Percentiles rank a stretch among this genome's conserved stretches.
Evolutionary conservation across 2,329 filamentous ascomycete species (phyloP).

Genomic region (Lasiodiplodia theobromae): DNA sequence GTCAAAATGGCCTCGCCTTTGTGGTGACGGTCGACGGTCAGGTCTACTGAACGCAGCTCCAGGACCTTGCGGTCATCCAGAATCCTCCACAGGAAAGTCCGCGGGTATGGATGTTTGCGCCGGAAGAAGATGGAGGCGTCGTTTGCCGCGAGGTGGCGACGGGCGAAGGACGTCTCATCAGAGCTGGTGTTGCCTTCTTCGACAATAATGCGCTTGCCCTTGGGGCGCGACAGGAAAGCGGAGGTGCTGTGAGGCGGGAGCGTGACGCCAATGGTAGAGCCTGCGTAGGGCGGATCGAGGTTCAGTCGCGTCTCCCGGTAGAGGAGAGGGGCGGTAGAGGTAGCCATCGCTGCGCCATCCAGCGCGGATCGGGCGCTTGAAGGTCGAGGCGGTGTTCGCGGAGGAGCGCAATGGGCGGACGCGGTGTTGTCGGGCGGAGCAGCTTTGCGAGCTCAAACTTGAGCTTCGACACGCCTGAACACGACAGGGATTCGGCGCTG

Average conservation of each 20-base stretch:
- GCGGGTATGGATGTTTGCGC: slow-evolving; percentile 75
- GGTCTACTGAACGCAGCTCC: slow-evolving; percentile 82
- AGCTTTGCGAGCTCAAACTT: slow-evolving; percentile 24
- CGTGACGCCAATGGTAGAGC: slow-evolving; percentile 72
- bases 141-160: slow-evolving; percentile 72
- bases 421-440: slow-evolving; percentile 27
- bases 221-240: slow-evolving; percentile 42
- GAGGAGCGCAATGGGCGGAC: slow-evolving; percentile 17
- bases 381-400: slow-evolving; percentile 4
- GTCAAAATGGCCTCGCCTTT: slow-evolving; percentile 73
- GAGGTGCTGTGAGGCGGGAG: slow-evolving; percentile 44
- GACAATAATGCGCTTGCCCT: slow-evolving; percentile 44
- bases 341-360: slow-evolving; percentile 74
- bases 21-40: slow-evolving; percentile 68
- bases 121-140: slow-evolving; percentile 87
- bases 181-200: slow-evolving; percentile 53
- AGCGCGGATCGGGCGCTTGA: slow-evolving; percentile 27
- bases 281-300: slow-evolving; percentile 75
- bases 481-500: slow-evolving; percentile 22
- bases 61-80: slow-evolving; percentile 80
- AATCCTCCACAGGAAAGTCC: slow-evolving; percentile 90
- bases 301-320: slow-evolving; percentile 90
- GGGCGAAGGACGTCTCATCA: slow-evolving; percentile 77
- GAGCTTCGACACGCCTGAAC: slow-evolving; percentile 28
- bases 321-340: slow-evolving; percentile 68